phyloP scores from a whole-genome alignment of 2,329 filamentous ascomycete genomes.

The Pyrenochaeta sp. region DNA sequence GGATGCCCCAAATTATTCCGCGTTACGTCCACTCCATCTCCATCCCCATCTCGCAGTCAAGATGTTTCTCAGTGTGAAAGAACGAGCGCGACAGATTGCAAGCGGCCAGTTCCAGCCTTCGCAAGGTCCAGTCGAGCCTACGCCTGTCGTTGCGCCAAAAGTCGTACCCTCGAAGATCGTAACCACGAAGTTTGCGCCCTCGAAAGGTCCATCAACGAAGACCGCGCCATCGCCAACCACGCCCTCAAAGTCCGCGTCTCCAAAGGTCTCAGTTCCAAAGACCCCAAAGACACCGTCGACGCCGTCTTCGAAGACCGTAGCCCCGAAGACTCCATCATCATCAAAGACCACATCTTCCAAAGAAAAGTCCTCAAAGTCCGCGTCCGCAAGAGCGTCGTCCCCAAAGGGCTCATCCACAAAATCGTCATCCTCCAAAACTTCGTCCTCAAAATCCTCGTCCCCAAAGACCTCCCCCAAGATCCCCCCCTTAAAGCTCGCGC shows the following conservation, averaged over 20 bases:
- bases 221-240: not conserved
- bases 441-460: conserved; percentile 1
- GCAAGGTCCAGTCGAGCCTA: not conserved
- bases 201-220: conserved; percentile 2
- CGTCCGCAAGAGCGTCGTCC: conserved; percentile 1
- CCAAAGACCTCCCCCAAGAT: conserved; percentile 13
- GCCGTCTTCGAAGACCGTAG: not conserved
- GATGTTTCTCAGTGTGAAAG: conserved; percentile 26
- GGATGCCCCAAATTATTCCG: conserved; percentile 10
- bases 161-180: conserved; percentile 1
- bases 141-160: conserved; percentile 8
- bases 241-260: not conserved
- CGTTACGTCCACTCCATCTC: conserved; percentile 6
- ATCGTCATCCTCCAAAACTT: not conserved
- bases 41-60: conserved; percentile 1
- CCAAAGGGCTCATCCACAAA: not conserved
- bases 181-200: conserved; percentile 3
- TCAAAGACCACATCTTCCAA: not conserved
- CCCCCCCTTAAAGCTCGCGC: conserved; percentile 3
- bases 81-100: conserved; percentile 22
- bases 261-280: not conserved
- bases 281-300: not conserved
- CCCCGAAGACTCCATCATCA: not conserved
- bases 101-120: conserved; percentile 15
- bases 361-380: conserved; percentile 1